Evolutionary conservation across 2,329 filamentous ascomycete genomes (phyloP), one percentile per base, ranked within the genome.

Genomic region (Lasiodiplodia theobromae): DNA sequence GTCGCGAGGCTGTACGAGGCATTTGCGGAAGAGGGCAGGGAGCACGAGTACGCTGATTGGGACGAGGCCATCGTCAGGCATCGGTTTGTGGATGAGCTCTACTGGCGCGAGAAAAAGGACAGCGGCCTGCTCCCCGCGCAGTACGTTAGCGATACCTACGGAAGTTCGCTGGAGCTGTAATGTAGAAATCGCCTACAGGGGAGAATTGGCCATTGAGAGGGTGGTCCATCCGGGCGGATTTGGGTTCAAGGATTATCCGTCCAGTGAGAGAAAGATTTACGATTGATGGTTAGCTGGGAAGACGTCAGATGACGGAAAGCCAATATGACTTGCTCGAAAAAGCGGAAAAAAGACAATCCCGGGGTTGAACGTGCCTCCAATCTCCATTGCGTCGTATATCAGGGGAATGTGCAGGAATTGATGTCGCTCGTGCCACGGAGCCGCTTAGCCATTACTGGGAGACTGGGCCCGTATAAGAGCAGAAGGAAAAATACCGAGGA

Each of bases 1-100:
- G 84, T 90, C 34, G 88, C 82, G 0, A 81, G 81, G 23, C 72
- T 88, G 0, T 90, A 89, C 76, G 88, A 91, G 72, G 81, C 80
- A 1, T 88, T 83, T 77, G 85, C 85, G 5, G 79, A 76, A 70
- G 72, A 74, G 69, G 60, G 60, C 4, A 6, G 75, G 72, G 10
- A 70, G 75, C 25, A 73, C 74, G 14, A 73, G 69, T 69, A 73
- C 75, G 4, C 74, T 73, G 25, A 76, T 73, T 80, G 78, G 68
- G 75, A 79, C 23, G 74, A 78, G 65, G 79, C 77, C 7, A 53
- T 79, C 2, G 25, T 77, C 2, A 74, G 77, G 58, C 77, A 79
- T 60, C 74, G 70, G 70, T 77, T 80, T 76, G 74, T 80, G 34
- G 77, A 79, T 28, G 78, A 77, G 0, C 76, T 79, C 4, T 77